Base-by-base conservation (phyloP, 352 stramenopile genomes). In the Elongisporangium undulatum region DNA sequence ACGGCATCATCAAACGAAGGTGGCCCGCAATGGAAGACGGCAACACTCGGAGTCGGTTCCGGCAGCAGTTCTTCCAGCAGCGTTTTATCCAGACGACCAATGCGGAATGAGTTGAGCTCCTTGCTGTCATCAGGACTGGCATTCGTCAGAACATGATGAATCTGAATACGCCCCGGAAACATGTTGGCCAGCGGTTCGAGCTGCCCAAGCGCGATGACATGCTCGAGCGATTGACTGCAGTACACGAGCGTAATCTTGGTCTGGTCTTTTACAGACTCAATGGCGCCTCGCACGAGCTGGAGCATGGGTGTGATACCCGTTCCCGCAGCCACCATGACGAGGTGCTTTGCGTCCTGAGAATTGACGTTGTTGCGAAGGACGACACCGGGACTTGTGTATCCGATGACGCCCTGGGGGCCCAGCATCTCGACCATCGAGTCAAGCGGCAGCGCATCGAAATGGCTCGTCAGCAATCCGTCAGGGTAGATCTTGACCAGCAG, bases 221-320 rank as follows among this genome's bases (percentile, higher is more conserved):
- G 69, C 48, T 69, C 74, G 8, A 87, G 69, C 56, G 77, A 86
- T 38, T 71, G 77, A 54, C 89, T 95, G 52, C 77, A 90, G 60
- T 93, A 78, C 50, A 95, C 63, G 4, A 94, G 55, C 62, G 79
- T 92, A 39, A 95, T 71, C 49, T 77, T 83, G n/a, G 82, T 78
- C 24, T 56, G 56, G 53, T 90, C 80, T 24, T 73, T 68, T 6
- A 19, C 58, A 26, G 74, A 78, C 58, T 94, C 83, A 53, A 94
- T 74, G 26, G 82, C 68, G 7, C 76, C 76, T 21, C 84, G 82
- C 29, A 94, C 76, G 24, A 95, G 58, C 62, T 94, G 82, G 24
- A 95, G 81, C 84, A 95, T 93, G 0, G 86, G 86, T 9, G 85
- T 77, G 58, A 95, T 90, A 55, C 86, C 86, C 20, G 75, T 92